Evolutionary conservation across 495 filamentous ascomycete species (phyloP), one percentile per base, ranked within the genome.

Genomic region (Penicillium argentinense): DNA sequence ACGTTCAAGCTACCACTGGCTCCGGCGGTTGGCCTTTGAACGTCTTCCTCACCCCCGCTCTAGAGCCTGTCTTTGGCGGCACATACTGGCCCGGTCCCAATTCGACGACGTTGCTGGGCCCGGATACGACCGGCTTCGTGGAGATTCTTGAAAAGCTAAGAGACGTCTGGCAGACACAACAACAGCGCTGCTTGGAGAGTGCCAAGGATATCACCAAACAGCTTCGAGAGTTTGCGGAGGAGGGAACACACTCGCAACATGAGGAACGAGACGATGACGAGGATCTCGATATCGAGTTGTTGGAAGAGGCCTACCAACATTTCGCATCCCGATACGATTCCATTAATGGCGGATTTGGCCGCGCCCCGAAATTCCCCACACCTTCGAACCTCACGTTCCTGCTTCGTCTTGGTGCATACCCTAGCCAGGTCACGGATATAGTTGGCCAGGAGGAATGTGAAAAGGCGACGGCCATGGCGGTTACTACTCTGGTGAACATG

Each of bases 11-110:
- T 4, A 91, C 92, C 12, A 95, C 85, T 26, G 90, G 89, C 14
- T 89, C 85, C 2, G 95, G 91, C 3, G 93, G 93, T 19, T 98
- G 95, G 95, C 93, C 93, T 9, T 75, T 98, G 34, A 97, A 97
- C 63, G 88, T 97, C 16, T 97, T 98, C 61, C 75, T 97, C 19
- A 97, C 95, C 0, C 95, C 95, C 0, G 83, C 92, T 55, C 78
- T 97, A 5, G 86, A 96, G 50, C 93, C 93, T 1, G 83, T 98
- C 16, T 97, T 96, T 65, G 95, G 95, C 36, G 95, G 91, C 16
- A 97, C 93, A 24, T 98, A 98, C 64, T 97, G 89, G 88, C 90
- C 93, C 8, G 90, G 91, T 2, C 89, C 80, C 46, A 85, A 71
- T 56, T 79, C 74, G 43, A 79, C 73, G 40, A 62, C 63, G 24